These are phyloP conservation scores for Hericium coralloides DNA, from an alignment of 768 basidiomycete species.

Conservation along the genomic window DNA sequence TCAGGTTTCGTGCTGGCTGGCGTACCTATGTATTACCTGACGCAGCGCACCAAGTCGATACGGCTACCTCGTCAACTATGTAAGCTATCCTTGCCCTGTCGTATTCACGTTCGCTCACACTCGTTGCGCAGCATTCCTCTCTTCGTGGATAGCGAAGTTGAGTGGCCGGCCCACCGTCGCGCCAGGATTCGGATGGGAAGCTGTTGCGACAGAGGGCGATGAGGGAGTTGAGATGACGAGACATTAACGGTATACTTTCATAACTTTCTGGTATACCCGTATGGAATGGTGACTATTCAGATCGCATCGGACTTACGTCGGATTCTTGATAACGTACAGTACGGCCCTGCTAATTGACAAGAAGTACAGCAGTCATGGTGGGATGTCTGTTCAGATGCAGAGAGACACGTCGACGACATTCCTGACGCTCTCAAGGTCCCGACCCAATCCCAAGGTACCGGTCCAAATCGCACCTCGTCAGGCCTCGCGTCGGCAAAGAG, in stretches of 20 bases:
- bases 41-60: conserved; percentile 38
- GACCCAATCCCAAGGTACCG: too few relatives aligned
- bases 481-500: conserved; percentile 4
- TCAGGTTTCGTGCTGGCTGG: conserved; percentile 73
- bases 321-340: too few relatives aligned
- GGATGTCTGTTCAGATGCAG: too few relatives aligned
- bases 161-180: conserved; percentile 35
- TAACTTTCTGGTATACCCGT: background rate
- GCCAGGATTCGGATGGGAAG: conserved; percentile 63
- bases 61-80: conserved; percentile 26
- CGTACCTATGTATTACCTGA: conserved; percentile 77
- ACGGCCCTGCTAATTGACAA: too few relatives aligned
- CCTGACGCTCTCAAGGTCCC: too few relatives aligned
- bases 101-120: conserved; percentile 4
- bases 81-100: conserved; percentile 2
- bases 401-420: too few relatives aligned
- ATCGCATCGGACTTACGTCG: too few relatives aligned
- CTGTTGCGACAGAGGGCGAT: conserved; percentile 62
- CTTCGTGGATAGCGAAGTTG: conserved; percentile 35
- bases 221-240: conserved; percentile 63
- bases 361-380: too few relatives aligned
- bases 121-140: conserved; percentile 29
- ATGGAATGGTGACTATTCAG: background rate
- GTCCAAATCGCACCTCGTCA: too few relatives aligned
- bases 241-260: background rate